Percentiles rank a stretch among this genome's conserved stretches.
These are phyloP conservation scores for Neocatenulostroma microsporum DNA, from an alignment of 2,329 filamentous ascomycete genomes.

Conservation along the genomic window DNA sequence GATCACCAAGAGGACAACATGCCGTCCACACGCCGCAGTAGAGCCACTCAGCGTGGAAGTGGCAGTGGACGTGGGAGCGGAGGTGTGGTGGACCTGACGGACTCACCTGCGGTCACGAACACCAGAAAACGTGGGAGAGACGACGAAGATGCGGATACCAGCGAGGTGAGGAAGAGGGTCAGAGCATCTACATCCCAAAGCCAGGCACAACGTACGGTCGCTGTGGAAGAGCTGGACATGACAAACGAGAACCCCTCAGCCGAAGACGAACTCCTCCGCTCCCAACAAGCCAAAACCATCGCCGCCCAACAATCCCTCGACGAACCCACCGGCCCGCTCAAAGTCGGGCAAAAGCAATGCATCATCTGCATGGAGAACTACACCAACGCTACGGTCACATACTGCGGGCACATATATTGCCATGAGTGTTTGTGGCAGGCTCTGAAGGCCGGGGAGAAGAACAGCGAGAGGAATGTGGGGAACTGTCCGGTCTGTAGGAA, in stretches of 20 bases:
- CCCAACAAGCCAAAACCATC: slow-evolving; percentile 20
- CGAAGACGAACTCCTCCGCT: slow-evolving; percentile 30
- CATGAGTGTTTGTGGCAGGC: slow-evolving; percentile 55
- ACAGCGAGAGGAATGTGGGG: slow-evolving; percentile 35
- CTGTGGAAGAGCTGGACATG: slow-evolving; percentile 11
- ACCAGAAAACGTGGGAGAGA: too few species aligned
- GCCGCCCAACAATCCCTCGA: slow-evolving; percentile 18
- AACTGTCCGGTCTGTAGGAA: slow-evolving; percentile 44
- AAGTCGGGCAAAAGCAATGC: slow-evolving; percentile 47
- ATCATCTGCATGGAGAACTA: slow-evolving; percentile 58
- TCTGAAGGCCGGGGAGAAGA: slow-evolving; percentile 49
- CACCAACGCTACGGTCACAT: slow-evolving; percentile 52
- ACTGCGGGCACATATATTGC: slow-evolving; percentile 58
- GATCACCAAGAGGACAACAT: neutral
- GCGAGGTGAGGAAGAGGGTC: too few species aligned
- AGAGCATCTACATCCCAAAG: slow-evolving; percentile 24
- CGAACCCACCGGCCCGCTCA: slow-evolving; percentile 18
- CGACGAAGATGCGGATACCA: too few species aligned
- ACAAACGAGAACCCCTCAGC: slow-evolving; percentile 13
- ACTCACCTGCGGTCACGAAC: neutral
- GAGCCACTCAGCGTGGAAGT: neutral
- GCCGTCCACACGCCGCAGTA: neutral
- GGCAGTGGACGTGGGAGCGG: too few species aligned
- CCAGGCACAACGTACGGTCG: slow-evolving; percentile 24
- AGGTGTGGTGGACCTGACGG: slow-evolving; percentile 10